Percentiles rank a stretch among this genome's conserved stretches.
phyloP scores from a whole-genome alignment of 768 basidiomycete genomes.

The Dentipellis fragilis region DNA sequence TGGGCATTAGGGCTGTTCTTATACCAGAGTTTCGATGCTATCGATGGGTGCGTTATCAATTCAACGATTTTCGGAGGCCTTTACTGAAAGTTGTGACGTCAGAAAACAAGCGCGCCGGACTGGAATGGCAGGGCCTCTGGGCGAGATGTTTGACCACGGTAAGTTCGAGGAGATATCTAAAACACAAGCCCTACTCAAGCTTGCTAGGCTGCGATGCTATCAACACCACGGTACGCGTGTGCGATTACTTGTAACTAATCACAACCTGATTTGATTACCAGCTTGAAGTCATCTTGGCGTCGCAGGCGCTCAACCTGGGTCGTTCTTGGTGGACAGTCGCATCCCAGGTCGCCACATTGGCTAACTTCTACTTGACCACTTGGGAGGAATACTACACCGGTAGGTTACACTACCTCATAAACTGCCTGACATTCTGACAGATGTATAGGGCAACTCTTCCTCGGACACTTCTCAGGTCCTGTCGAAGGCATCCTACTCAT shows the following conservation, averaged over 20 bases:
- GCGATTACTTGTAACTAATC: not conserved
- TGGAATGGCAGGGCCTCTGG: slow-evolving; percentile 95
- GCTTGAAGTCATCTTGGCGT: slow-evolving; percentile 80
- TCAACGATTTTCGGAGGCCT: slow-evolving; percentile 3
- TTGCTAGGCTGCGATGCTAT: slow-evolving; percentile 76
- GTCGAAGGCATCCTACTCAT: slow-evolving; percentile 94
- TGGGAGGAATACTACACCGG: slow-evolving; percentile 89
- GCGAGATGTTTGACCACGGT: slow-evolving; percentile 99
- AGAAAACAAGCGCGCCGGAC: slow-evolving; percentile 95
- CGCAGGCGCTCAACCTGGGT: slow-evolving; percentile 82
- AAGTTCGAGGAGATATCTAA: not conserved
- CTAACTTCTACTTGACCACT: slow-evolving; percentile 66
- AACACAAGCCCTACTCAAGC: not conserved
- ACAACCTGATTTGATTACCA: slow-evolving; percentile 20
- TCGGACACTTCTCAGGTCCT: slow-evolving; percentile 90
- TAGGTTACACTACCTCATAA: slow-evolving; percentile 14
- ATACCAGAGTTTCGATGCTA: slow-evolving; percentile 85
- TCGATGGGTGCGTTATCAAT: slow-evolving; percentile 60
- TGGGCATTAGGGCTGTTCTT: slow-evolving; percentile 85
- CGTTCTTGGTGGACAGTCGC: slow-evolving; percentile 97
- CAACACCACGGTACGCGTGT: slow-evolving; percentile 69
- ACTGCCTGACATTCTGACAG: not conserved
- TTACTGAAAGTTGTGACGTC: slow-evolving; percentile 1
- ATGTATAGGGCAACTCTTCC: slow-evolving; percentile 66
- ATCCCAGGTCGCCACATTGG: slow-evolving; percentile 60